These are phyloP conservation scores for Aureobasidium pullulans DNA, from an alignment of 2,329 filamentous ascomycete species.

Conservation along the genomic window DNA sequence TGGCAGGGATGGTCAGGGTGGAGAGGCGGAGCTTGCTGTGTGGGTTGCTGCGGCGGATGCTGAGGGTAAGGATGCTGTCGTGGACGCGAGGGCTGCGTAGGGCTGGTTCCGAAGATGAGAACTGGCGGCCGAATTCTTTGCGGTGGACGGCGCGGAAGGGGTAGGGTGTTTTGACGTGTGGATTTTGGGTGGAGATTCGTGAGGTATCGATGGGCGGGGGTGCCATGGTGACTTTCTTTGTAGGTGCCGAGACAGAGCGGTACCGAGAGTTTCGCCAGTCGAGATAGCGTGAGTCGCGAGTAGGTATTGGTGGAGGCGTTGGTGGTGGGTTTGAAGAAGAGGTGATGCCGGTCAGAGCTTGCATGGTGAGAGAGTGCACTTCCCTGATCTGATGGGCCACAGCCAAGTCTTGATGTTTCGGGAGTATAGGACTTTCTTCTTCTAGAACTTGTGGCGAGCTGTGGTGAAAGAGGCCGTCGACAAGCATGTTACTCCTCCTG, in stretches of 20 bases:
- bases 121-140: constrained; percentile 20
- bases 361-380: constrained; percentile 26
- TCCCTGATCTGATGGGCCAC: constrained; percentile 24
- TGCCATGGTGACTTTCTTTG: constrained; percentile 24
- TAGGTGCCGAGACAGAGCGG: constrained; percentile 16
- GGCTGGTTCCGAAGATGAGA: constrained; percentile 14
- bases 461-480: neutral
- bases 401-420: constrained; percentile 4
- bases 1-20: constrained; percentile 24
- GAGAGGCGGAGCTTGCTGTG: constrained; percentile 21
- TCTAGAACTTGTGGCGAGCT: constrained; percentile 1
- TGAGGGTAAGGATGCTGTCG: constrained; percentile 27
- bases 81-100: neutral
- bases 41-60: constrained; percentile 22
- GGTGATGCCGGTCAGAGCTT: constrained; percentile 23
- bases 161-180: constrained; percentile 27
- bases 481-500: neutral
- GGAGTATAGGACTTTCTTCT: constrained; percentile 15
- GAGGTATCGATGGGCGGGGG: constrained; percentile 29
- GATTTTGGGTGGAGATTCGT: neutral
- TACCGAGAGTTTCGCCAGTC: constrained; percentile 11
- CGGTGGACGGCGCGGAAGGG: constrained; percentile 20
- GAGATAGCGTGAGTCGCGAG: constrained; percentile 2
- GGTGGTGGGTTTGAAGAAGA: neutral
- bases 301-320: constrained; percentile 1